Conservation (phyloP, 352 stramenopile species). For the Blastocystis sp. region DNA sequence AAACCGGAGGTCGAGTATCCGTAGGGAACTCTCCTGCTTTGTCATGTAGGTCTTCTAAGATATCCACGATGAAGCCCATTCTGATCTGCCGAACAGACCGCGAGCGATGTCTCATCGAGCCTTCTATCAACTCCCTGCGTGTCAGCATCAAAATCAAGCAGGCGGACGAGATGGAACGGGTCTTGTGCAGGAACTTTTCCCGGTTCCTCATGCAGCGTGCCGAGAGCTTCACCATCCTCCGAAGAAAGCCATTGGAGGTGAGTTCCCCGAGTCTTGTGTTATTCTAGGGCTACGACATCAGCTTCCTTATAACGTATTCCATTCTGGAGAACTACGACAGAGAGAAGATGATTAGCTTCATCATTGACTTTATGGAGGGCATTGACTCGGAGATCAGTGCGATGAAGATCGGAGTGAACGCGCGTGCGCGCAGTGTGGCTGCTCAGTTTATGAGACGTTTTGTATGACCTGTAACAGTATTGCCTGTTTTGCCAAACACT, state of each 20-base stretch:
- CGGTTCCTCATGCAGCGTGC: slow-evolving; percentile 92
- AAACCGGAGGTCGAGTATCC: slow-evolving; percentile 91
- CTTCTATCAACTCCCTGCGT: slow-evolving; percentile 91
- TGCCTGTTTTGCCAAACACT: slow-evolving; percentile 12
- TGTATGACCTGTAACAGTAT: slow-evolving; percentile 1
- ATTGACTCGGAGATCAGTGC: slow-evolving; percentile 96
- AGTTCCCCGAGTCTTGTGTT: background rate
- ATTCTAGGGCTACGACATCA: slow-evolving; percentile 90
- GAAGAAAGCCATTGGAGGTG: slow-evolving; percentile 84
- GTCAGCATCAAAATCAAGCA: slow-evolving; percentile 94
- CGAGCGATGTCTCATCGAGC: slow-evolving; percentile 91
- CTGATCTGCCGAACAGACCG: slow-evolving; percentile 90
- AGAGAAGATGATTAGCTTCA: slow-evolving; percentile 94
- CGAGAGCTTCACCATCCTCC: slow-evolving; percentile 93
- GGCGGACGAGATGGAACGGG: slow-evolving; percentile 89
- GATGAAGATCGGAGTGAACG: slow-evolving; percentile 94
- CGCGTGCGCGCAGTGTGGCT: slow-evolving; percentile 88
- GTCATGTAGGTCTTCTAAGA: slow-evolving; percentile 74
- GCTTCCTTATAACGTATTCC: slow-evolving; percentile 90
- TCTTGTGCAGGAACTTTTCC: slow-evolving; percentile 92
- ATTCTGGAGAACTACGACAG: slow-evolving; percentile 93
- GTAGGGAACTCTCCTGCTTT: slow-evolving; percentile 76
- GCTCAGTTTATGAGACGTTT: slow-evolving; percentile 89
- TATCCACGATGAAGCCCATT: slow-evolving; percentile 86
- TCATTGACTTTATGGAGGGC: slow-evolving; percentile 96